A percentile compares a stretch with the other conserved stretches of the same genome.
Evolutionary conservation across 495 filamentous ascomycete genomes (phyloP).

Genomic region (Collariella sp.): DNA sequence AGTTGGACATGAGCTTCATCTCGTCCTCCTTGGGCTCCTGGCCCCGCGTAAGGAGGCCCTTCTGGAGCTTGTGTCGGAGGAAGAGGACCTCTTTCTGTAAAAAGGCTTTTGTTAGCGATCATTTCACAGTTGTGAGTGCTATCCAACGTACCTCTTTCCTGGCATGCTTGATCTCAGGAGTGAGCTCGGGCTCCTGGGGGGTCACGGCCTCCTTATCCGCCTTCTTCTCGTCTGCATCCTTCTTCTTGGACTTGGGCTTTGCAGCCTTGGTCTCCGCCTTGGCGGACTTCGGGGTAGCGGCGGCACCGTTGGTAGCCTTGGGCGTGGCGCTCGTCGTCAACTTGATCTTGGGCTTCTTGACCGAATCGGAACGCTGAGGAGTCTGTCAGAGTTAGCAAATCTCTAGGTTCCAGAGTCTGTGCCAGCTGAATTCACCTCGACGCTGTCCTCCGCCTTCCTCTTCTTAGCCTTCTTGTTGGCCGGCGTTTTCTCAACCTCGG

Average conservation of each 20-base stretch:
- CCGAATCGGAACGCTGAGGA: constrained; percentile 56
- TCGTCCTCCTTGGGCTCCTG: constrained; percentile 77
- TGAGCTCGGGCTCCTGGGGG: constrained; percentile 44
- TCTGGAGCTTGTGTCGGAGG: constrained; percentile 82
- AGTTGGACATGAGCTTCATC: constrained; percentile 75
- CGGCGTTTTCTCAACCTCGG: constrained; percentile 39
- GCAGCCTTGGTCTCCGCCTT: constrained; percentile 44
- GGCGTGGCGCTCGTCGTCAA: constrained; percentile 42
- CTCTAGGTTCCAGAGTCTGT: neutral
- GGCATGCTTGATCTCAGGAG: constrained; percentile 36
- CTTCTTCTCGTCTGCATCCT: constrained; percentile 54
- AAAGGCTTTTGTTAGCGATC: constrained; percentile 13
- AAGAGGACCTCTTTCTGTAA: constrained; percentile 63
- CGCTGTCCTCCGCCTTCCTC: constrained; percentile 60
- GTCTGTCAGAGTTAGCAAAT: constrained; percentile 29
- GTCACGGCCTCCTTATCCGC: constrained; percentile 45
- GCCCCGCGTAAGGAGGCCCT: constrained; percentile 77
- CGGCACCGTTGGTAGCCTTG: constrained; percentile 46
- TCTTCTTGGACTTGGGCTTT: constrained; percentile 58
- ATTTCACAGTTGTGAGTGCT: neutral
- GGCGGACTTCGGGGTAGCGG: constrained; percentile 42
- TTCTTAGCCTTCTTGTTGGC: constrained; percentile 56
- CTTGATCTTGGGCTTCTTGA: constrained; percentile 61
- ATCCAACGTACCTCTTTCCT: constrained; percentile 50
- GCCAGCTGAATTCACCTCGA: constrained; percentile 45